These are phyloP conservation scores for Isoetes engelmannii DNA, from an alignment of 83 land plant genomes.

Conservation along the genomic window DNA sequence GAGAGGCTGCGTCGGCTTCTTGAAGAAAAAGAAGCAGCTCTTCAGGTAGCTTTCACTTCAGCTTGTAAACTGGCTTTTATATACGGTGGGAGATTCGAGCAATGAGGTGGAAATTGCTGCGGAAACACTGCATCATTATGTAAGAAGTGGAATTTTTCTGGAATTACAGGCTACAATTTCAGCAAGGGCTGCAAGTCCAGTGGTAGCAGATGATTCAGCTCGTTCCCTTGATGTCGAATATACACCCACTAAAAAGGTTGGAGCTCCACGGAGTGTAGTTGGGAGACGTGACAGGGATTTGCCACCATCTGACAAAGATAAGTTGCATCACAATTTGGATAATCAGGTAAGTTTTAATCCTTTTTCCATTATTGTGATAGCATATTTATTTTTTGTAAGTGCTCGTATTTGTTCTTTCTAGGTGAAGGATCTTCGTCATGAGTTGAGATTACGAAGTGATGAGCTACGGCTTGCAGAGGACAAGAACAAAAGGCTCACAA, in stretches of 20 bases:
- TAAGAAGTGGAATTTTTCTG: not conserved
- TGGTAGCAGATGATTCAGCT: not conserved
- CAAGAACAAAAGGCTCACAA: conserved; percentile 7
- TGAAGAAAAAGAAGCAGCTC: conserved; percentile 61
- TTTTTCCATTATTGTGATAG: conserved; percentile 1
- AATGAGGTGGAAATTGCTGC: not conserved
- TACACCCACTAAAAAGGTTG: conserved; percentile 18
- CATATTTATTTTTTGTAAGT: not conserved
- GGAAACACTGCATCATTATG: not conserved
- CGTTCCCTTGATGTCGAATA: not conserved
- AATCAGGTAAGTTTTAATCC: conserved; percentile 17
- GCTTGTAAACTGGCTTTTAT: not conserved
- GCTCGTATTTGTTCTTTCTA: conserved; percentile 3
- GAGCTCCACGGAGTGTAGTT: conserved; percentile 18
- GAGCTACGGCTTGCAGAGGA: conserved; percentile 47
- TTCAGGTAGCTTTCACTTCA: conserved; percentile 44
- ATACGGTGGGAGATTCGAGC: not conserved
- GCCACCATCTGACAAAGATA: conserved; percentile 23
- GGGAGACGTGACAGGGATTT: conserved; percentile 28
- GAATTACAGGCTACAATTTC: not conserved
- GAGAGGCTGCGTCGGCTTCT: conserved; percentile 42
- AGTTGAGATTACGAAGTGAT: conserved; percentile 46
- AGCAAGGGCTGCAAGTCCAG: not conserved
- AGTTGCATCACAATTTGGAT: conserved; percentile 17
- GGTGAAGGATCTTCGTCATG: conserved; percentile 53